Evolutionary conservation across 441 rosid genomes (phyloP).

Genomic region (Populus hybrid): DNA sequence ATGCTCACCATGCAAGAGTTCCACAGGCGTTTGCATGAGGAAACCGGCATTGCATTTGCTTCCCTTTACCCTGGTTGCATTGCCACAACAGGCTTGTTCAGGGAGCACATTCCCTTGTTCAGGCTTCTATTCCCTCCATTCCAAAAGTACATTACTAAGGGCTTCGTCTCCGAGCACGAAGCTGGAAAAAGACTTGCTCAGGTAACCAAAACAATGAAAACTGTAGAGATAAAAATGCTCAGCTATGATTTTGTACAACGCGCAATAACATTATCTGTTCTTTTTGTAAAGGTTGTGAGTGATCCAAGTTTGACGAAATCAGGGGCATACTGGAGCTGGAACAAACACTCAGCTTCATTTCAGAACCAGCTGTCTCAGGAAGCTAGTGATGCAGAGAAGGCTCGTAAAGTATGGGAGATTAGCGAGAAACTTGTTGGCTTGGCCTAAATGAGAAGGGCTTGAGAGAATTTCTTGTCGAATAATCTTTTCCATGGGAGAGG

Average conservation of each 20-base stretch:
- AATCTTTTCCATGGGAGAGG: too few species aligned
- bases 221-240: neutral
- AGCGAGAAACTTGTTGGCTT: constrained; percentile 67
- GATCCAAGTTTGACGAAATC: constrained; percentile 67
- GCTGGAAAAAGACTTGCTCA: constrained; percentile 65
- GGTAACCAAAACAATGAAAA: constrained; percentile 28
- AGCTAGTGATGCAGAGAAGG: constrained; percentile 56
- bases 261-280: neutral
- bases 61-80: constrained; percentile 77
- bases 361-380: constrained; percentile 63
- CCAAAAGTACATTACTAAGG: constrained; percentile 70
- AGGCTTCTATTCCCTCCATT: too few species aligned
- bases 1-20: constrained; percentile 70
- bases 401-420: constrained; percentile 56
- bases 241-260: neutral
- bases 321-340: constrained; percentile 74
- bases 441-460: constrained; percentile 30
- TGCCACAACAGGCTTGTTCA: constrained; percentile 63
- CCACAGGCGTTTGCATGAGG: constrained; percentile 63
- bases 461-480: neutral
- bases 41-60: constrained; percentile 53
- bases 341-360: constrained; percentile 56
- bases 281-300: constrained; percentile 46
- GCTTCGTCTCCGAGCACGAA: constrained; percentile 56
- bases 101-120: constrained; percentile 77